Evolutionary conservation across 371 early-diverging fungal genomes (phyloP).

Genomic region (Mortierella sp.): DNA sequence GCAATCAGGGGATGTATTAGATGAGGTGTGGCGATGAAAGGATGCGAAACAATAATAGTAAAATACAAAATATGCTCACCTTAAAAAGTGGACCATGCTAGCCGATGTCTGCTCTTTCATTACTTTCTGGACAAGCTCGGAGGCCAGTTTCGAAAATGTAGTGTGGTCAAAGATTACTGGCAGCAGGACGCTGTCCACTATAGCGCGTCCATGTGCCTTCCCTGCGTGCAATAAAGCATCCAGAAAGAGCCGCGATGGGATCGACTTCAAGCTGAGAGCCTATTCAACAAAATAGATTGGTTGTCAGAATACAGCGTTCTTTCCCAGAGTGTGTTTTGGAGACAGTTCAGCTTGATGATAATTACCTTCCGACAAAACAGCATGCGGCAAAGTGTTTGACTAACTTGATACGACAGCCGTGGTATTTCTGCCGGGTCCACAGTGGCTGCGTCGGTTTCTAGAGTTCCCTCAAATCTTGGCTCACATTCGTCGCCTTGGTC

Average conservation of each 20-base stretch:
- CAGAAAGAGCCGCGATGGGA: constrained; percentile 43
- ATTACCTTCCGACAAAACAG: constrained; percentile 37
- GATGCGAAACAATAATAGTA: background rate
- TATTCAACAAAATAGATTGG: background rate
- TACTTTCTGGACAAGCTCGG: constrained; percentile 41
- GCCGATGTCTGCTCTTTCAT: constrained; percentile 38
- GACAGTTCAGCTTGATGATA: background rate
- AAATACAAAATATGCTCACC: constrained; percentile 9
- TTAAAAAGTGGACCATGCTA: constrained; percentile 33
- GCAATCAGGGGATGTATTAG: background rate
- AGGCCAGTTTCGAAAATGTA: constrained; percentile 20
- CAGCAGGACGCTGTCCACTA: constrained; percentile 35
- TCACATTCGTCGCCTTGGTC: background rate
- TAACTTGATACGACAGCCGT: constrained; percentile 28
- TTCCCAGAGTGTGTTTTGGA: background rate
- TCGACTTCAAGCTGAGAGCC: constrained; percentile 23
- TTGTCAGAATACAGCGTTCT: background rate
- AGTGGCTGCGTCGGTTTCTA: background rate
- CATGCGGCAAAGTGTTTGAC: constrained; percentile 16
- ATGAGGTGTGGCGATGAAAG: background rate
- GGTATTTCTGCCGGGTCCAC: background rate
- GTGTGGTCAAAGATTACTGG: constrained; percentile 10
- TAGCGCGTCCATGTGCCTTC: constrained; percentile 36
- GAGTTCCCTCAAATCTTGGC: background rate
- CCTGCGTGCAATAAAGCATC: constrained; percentile 31